Percentiles rank a stretch among this genome's conserved stretches.
phyloP scores from a whole-genome alignment of 805 yeast species.

The Nakazawaea holstii region DNA sequence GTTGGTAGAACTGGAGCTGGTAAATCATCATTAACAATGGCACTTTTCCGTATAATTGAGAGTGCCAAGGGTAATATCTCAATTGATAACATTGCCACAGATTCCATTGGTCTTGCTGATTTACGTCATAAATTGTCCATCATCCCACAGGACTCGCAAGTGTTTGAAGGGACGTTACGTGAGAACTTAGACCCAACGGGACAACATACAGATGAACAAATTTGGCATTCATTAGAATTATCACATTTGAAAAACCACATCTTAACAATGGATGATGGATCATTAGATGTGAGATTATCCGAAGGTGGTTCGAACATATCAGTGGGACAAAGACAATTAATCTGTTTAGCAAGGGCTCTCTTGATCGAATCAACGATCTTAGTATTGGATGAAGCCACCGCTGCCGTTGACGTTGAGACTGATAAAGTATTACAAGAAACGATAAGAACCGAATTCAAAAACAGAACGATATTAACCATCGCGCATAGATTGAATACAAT shows the following conservation, averaged over 20 bases:
- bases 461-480: conserved; percentile 63
- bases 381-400: conserved; percentile 69
- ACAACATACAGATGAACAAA: conserved; percentile 51
- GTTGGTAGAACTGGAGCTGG: conserved; percentile 93
- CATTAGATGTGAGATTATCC: conserved; percentile 46
- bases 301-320: conserved; percentile 60
- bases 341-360: conserved; percentile 66
- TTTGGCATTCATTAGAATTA: conserved; percentile 66
- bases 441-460: conserved; percentile 56
- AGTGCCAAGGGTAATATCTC: conserved; percentile 54
- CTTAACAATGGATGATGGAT: conserved; percentile 33
- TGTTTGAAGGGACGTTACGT: conserved; percentile 70
- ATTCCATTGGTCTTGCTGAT: conserved; percentile 59
- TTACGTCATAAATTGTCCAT: conserved; percentile 63
- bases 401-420: conserved; percentile 72
- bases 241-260: conserved; percentile 65
- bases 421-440: conserved; percentile 63
- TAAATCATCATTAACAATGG: conserved; percentile 68
- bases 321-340: conserved; percentile 54
- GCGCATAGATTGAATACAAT: conserved; percentile 71
- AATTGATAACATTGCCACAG: conserved; percentile 59
- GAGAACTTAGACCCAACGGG: conserved; percentile 74
- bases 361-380: conserved; percentile 50
- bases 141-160: conserved; percentile 82
- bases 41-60: conserved; percentile 71